Evolutionary conservation across 768 basidiomycete genomes (phyloP).

Genomic region (Suillus hirtellus): DNA sequence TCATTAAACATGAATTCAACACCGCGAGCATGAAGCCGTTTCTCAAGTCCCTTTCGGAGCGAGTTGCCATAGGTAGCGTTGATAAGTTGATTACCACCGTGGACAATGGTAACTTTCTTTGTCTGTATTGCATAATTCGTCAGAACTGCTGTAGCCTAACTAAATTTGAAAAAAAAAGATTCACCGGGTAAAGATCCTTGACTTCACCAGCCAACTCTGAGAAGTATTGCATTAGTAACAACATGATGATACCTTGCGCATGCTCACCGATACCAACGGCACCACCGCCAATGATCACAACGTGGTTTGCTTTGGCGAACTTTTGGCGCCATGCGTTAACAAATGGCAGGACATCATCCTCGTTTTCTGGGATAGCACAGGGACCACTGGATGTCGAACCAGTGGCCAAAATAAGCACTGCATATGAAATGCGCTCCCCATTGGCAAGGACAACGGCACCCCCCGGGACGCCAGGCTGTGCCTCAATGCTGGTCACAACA

Average conservation of each 20-base stretch:
- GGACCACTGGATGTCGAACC: conserved; percentile 58
- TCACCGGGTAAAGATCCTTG: conserved; percentile 41
- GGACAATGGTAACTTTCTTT: conserved; percentile 62
- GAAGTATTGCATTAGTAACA: conserved; percentile 4
- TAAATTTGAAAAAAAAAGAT: conserved; percentile 11
- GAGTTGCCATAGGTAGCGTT: conserved; percentile 55
- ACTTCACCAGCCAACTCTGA: conserved; percentile 48
- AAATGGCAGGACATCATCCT: conserved; percentile 31
- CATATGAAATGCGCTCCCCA: conserved; percentile 53
- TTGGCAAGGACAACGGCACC: conserved; percentile 51
- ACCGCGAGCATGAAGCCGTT: conserved; percentile 42
- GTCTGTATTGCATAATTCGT: conserved; percentile 17
- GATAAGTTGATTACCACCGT: conserved; percentile 51
- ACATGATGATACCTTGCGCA: not conserved
- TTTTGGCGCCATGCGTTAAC: conserved; percentile 31
- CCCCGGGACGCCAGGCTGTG: conserved; percentile 30
- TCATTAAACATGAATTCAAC: conserved; percentile 56
- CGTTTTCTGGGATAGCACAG: conserved; percentile 41
- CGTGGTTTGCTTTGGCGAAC: conserved; percentile 38
- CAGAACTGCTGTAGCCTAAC: conserved; percentile 3
- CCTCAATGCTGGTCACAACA: conserved; percentile 41
- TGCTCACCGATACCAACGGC: conserved; percentile 51
- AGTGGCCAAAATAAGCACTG: conserved; percentile 58
- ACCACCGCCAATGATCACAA: conserved; percentile 58
- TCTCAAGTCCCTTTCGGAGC: conserved; percentile 50